phyloP scores from a whole-genome alignment of 2,329 filamentous ascomycete genomes.

The Lachnellula occidentalis region DNA sequence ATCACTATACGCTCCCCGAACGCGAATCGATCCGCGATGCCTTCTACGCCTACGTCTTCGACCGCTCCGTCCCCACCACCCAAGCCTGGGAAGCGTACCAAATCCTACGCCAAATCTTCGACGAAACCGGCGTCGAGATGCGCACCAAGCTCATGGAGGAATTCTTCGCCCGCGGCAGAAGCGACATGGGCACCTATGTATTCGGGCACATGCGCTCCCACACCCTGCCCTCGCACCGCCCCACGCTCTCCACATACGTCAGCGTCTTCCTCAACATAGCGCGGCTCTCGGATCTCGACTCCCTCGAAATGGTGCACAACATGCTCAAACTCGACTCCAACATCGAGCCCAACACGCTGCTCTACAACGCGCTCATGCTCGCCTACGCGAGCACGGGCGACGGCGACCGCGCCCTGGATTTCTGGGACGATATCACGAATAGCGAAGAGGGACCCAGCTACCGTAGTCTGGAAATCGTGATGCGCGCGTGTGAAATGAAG shows the following conservation, averaged over 20 bases:
- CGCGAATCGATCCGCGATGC: slow-evolving; percentile 59
- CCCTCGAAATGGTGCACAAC: slow-evolving; percentile 75
- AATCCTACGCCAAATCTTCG: slow-evolving; percentile 59
- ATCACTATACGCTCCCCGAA: slow-evolving; percentile 64
- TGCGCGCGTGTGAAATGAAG: slow-evolving; percentile 67
- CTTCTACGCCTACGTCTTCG: slow-evolving; percentile 63
- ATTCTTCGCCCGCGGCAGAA: slow-evolving; percentile 71
- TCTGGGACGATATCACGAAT: slow-evolving; percentile 79
- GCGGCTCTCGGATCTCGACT: slow-evolving; percentile 51
- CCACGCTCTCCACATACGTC: slow-evolving; percentile 70
- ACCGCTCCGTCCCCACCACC: slow-evolving; percentile 55
- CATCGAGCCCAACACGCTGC: slow-evolving; percentile 66
- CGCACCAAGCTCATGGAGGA: slow-evolving; percentile 71
- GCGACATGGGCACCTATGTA: slow-evolving; percentile 80
- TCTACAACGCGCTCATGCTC: slow-evolving; percentile 83
- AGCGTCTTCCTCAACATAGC: slow-evolving; percentile 72
- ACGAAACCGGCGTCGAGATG: slow-evolving; percentile 57
- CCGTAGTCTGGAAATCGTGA: slow-evolving; percentile 71
- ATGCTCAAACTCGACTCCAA: slow-evolving; percentile 90
- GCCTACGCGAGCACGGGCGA: slow-evolving; percentile 70
- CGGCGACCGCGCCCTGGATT: slow-evolving; percentile 62
- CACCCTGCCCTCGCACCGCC: slow-evolving; percentile 54
- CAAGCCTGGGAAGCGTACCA: slow-evolving; percentile 62
- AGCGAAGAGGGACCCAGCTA: slow-evolving; percentile 84
- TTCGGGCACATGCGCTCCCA: slow-evolving; percentile 94